Conservation (phyloP, 768 basidiomycete species). For the Dictyophora rubrovolvata region DNA sequence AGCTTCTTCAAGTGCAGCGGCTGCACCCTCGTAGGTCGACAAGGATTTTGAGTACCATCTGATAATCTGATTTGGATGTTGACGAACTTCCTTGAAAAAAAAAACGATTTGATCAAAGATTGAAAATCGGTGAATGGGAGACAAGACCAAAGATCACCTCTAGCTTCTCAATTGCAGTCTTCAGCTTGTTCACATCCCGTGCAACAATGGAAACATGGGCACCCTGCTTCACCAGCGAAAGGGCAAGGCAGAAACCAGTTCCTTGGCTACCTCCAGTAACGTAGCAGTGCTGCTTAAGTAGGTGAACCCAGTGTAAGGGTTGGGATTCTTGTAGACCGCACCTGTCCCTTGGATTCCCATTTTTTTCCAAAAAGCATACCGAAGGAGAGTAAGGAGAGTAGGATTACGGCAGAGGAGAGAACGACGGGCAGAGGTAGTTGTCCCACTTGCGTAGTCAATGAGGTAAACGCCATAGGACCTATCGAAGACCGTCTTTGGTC, state of each 20-base stretch:
- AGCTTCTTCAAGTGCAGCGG: constrained; percentile 52
- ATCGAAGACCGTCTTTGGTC: too few species aligned
- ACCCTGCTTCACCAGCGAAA: constrained; percentile 53
- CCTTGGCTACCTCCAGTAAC: constrained; percentile 80
- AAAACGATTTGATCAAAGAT: neutral
- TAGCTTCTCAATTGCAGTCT: constrained; percentile 46
- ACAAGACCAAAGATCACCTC: constrained; percentile 43
- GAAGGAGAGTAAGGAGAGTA: too few species aligned
- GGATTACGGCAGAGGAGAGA: too few species aligned
- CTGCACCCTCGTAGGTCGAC: constrained; percentile 38
- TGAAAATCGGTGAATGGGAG: neutral
- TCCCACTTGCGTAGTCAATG: too few species aligned
- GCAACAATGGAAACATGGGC: constrained; percentile 84
- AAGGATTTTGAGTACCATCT: constrained; percentile 59
- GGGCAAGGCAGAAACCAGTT: constrained; percentile 66
- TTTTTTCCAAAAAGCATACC: too few species aligned
- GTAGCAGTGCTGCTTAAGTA: constrained; percentile 56
- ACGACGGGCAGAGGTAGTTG: too few species aligned
- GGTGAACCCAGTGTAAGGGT: too few species aligned
- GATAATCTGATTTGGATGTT: constrained; percentile 50
- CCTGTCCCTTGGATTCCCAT: too few species aligned
- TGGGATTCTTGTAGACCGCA: too few species aligned
- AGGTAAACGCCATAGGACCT: too few species aligned
- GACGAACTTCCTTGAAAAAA: constrained; percentile 36
- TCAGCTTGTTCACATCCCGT: constrained; percentile 53